phyloP scores from a whole-genome alignment of 2,329 filamentous ascomycete species.

The Cyanodermella asteris region DNA sequence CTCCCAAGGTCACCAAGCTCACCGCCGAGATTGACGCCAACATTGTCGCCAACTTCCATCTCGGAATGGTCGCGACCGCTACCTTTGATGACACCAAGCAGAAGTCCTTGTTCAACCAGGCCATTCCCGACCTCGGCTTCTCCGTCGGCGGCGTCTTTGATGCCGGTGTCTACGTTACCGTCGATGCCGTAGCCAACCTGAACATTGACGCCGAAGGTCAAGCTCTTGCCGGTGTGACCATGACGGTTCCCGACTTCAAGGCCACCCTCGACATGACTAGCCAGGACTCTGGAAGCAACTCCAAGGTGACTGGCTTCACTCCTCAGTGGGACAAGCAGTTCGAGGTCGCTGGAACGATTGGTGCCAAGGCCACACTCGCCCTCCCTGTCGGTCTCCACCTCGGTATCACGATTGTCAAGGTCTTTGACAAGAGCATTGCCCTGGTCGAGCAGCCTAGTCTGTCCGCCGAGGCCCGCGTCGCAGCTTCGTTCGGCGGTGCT shows the following conservation, averaged over 20 bases:
- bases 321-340: too few species aligned
- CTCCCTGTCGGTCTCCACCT: too few species aligned
- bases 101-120: not conserved
- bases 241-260: slow-evolving; percentile 1
- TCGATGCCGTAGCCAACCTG: not conserved
- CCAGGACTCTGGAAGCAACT: not conserved
- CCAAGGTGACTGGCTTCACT: not conserved
- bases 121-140: slow-evolving; percentile 1
- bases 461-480: too few species aligned
- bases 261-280: slow-evolving; percentile 1
- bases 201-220: not conserved
- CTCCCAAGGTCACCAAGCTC: not conserved
- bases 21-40: slow-evolving; percentile 1
- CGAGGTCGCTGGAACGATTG: too few species aligned
- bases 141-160: not conserved
- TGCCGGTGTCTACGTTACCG: not conserved
- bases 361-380: too few species aligned
- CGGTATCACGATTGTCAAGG: too few species aligned
- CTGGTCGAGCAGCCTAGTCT: too few species aligned
- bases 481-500: too few species aligned
- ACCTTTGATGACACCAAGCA: not conserved
- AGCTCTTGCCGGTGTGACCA: slow-evolving; percentile 1
- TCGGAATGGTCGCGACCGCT: slow-evolving; percentile 1
- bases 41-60: not conserved
- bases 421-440: too few species aligned